Evolutionary conservation across 1,284 basidiomycete genomes (phyloP).

Genomic region (Neotropicomus parvogracilis): DNA sequence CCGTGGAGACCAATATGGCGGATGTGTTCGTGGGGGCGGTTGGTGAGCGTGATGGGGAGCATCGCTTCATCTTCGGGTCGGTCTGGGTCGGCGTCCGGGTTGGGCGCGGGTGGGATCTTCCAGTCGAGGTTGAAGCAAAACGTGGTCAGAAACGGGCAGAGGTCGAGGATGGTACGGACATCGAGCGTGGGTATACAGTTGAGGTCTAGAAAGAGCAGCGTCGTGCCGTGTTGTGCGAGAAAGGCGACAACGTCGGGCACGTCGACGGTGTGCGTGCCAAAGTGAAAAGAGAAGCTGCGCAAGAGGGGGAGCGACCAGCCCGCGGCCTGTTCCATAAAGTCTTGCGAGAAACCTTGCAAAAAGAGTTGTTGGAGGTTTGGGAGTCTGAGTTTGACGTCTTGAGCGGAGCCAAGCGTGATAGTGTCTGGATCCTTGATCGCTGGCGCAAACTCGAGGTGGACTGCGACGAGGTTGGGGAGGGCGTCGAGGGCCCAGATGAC

Average conservation of each 20-base stretch:
- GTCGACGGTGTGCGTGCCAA: slow-evolving; percentile 42
- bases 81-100: slow-evolving; percentile 29
- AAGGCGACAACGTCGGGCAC: slow-evolving; percentile 59
- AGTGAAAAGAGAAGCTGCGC: slow-evolving; percentile 52
- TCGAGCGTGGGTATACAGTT: slow-evolving; percentile 54
- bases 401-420: slow-evolving; percentile 54
- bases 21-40: slow-evolving; percentile 54
- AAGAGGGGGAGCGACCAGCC: slow-evolving; percentile 64
- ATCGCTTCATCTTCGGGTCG: slow-evolving; percentile 29
- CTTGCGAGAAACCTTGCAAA: slow-evolving; percentile 53
- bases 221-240: slow-evolving; percentile 51
- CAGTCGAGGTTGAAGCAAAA: slow-evolving; percentile 74
- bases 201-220: slow-evolving; percentile 60
- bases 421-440: slow-evolving; percentile 28
- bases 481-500: slow-evolving; percentile 65
- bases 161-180: slow-evolving; percentile 52
- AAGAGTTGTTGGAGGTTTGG: slow-evolving; percentile 57
- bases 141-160: slow-evolving; percentile 56
- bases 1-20: slow-evolving; percentile 66
- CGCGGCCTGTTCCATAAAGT: slow-evolving; percentile 62
- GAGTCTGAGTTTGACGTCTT: slow-evolving; percentile 52
- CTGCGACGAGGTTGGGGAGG: slow-evolving; percentile 50
- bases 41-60: slow-evolving; percentile 38
- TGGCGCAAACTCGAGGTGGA: slow-evolving; percentile 49
- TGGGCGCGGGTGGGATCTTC: slow-evolving; percentile 39